Conservation (phyloP, 2,329 filamentous ascomycete genomes). For the Pezicula neosporulosa region DNA sequence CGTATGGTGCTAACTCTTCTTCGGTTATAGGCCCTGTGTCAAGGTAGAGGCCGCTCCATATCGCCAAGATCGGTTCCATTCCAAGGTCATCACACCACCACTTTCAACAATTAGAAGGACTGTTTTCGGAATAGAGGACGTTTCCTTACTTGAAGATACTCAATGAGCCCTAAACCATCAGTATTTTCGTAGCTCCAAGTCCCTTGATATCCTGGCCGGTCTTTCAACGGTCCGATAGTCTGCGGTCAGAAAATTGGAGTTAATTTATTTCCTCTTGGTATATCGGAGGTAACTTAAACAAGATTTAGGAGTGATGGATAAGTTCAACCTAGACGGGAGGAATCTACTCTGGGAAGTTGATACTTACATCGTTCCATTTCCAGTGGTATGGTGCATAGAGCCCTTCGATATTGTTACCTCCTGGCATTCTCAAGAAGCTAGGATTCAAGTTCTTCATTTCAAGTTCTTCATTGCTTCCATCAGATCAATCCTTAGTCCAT, state of each 20-base stretch:
- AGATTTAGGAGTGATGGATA: too few species aligned
- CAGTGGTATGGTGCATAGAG: conserved; percentile 21
- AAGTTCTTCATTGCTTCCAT: conserved; percentile 47
- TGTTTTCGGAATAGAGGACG: background rate
- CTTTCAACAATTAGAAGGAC: conserved; percentile 13
- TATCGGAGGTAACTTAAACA: too few species aligned
- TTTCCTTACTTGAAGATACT: conserved; percentile 37
- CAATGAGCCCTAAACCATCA: conserved; percentile 46
- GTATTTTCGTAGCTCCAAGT: conserved; percentile 41
- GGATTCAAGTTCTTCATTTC: conserved; percentile 47
- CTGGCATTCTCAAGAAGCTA: conserved; percentile 59
- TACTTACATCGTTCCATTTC: conserved; percentile 30
- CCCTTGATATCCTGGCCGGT: conserved; percentile 32
- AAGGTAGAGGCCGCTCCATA: conserved; percentile 45
- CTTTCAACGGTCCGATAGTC: conserved; percentile 35
- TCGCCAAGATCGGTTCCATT: conserved; percentile 41
- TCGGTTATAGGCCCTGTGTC: conserved; percentile 36
- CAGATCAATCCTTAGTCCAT: conserved; percentile 55
- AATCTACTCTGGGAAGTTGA: too few species aligned
- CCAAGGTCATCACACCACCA: conserved; percentile 46
- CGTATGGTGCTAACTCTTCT: conserved; percentile 38
- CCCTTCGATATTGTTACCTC: conserved; percentile 55
- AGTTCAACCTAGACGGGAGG: too few species aligned
- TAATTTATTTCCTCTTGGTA: too few species aligned
- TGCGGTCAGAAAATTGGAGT: too few species aligned